A percentile compares a stretch with the other conserved stretches of the same genome.
phyloP scores from a whole-genome alignment of 2,329 filamentous ascomycete species.

The Xylogone sp. region DNA sequence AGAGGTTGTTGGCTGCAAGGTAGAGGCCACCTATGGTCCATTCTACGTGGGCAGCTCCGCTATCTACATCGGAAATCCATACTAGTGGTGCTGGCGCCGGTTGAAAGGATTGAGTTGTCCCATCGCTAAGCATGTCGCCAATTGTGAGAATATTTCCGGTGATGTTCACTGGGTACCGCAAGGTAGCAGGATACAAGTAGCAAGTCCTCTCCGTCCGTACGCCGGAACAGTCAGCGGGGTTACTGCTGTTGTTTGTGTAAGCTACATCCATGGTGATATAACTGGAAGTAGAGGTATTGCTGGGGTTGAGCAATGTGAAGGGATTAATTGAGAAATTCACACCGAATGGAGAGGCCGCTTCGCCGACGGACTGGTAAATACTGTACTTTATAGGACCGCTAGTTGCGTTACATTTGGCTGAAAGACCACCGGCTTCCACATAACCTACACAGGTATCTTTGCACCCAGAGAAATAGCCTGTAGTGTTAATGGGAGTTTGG shows the following conservation, averaged over 20 bases:
- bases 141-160: not conserved
- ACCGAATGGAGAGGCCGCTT: not conserved
- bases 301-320: no score
- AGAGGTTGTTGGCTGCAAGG: slow-evolving; percentile 5
- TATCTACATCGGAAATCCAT: not conserved
- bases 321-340: no score
- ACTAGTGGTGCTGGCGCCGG: no score
- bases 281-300: no score
- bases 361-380: no score
- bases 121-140: no score
- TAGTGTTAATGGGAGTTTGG: slow-evolving; percentile 3
- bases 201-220: not conserved
- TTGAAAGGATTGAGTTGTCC: no score
- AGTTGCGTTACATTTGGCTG: slow-evolving; percentile 2
- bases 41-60: not conserved
- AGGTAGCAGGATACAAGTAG: slow-evolving; percentile 1
- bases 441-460: slow-evolving; percentile 4
- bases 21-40: slow-evolving; percentile 8
- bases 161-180: slow-evolving; percentile 2
- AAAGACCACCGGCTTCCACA: slow-evolving; percentile 6
- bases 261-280: not conserved
- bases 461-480: slow-evolving; percentile 6
- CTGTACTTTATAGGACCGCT: slow-evolving; percentile 1
- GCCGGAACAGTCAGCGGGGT: not conserved
- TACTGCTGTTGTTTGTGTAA: not conserved